Percentiles rank a stretch among this genome's conserved stretches.
phyloP scores from a whole-genome alignment of 441 rosid genomes.

The Adansonia rubrostipa region DNA sequence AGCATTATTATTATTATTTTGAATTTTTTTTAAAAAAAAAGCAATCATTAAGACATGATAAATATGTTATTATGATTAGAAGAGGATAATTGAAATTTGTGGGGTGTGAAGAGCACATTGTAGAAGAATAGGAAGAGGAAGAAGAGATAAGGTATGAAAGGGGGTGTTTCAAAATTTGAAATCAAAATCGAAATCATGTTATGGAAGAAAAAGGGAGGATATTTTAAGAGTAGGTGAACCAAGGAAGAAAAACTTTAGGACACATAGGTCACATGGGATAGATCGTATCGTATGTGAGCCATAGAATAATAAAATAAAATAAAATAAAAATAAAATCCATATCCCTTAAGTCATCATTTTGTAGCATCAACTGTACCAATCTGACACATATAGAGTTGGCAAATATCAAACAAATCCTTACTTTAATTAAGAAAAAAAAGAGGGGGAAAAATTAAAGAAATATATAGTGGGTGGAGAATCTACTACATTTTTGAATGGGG shows the following conservation, averaged over 20 bases:
- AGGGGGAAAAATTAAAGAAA: not conserved
- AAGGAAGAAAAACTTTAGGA: constrained; percentile 25
- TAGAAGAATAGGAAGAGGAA: constrained; percentile 18
- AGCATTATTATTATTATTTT: not conserved
- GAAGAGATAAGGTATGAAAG: no score
- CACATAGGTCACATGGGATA: constrained; percentile 36
- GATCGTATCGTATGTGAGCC: not conserved
- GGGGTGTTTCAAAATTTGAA: constrained; percentile 56
- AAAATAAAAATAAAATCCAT: no score
- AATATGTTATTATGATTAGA: not conserved
- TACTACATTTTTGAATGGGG: constrained; percentile 37
- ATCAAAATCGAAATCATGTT: constrained; percentile 13
- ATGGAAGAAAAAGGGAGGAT: not conserved
- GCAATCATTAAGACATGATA: constrained; percentile 31
- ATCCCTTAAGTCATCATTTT: no score
- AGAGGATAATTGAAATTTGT: not conserved
- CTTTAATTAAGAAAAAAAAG: not conserved
- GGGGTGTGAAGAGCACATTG: not conserved
- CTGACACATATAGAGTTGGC: constrained; percentile 10
- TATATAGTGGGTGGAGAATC: constrained; percentile 38
- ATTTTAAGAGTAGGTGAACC: constrained; percentile 26
- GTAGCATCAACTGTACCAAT: not conserved
- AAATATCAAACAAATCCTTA: constrained; percentile 7
- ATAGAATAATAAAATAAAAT: not conserved
- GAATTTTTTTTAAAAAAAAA: constrained; percentile 31